Conservation (phyloP, 176 grass and related monocot genomes). For the Oryza nivara region DNA sequence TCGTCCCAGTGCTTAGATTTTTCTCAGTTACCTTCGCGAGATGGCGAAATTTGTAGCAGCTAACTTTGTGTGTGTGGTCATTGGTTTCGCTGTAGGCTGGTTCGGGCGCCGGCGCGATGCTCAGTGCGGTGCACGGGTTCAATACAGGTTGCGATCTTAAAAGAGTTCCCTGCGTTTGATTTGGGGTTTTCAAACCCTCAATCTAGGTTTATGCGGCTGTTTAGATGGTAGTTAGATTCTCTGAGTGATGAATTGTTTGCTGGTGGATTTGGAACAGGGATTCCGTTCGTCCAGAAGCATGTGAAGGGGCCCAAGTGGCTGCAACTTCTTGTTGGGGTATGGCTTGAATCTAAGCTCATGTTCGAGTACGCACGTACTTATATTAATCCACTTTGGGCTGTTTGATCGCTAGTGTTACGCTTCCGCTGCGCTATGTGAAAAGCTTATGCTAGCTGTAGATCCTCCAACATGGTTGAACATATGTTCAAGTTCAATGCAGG, state of each 20-base stretch:
- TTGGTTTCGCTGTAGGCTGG: conserved; percentile 59
- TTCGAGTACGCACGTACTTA: background rate
- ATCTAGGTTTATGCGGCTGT: background rate
- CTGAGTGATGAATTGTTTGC: conserved; percentile 3
- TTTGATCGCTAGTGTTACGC: background rate
- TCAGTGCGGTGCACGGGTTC: conserved; percentile 87
- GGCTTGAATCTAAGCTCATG: background rate
- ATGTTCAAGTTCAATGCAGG: background rate
- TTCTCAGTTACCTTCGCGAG: too few species aligned
- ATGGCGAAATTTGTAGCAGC: background rate
- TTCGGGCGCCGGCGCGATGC: conserved; percentile 74
- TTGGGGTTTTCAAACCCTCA: background rate
- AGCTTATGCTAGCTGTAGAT: conserved; percentile 1
- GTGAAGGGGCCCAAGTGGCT: conserved; percentile 88
- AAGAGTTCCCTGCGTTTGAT: background rate
- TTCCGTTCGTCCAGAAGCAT: conserved; percentile 91
- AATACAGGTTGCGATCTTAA: conserved; percentile 59
- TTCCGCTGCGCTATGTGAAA: background rate
- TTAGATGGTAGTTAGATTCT: background rate
- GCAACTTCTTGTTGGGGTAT: conserved; percentile 81
- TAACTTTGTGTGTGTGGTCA: conserved; percentile 15
- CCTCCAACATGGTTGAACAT: background rate
- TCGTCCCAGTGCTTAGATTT: background rate
- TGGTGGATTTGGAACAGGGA: conserved; percentile 52
- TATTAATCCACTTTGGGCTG: background rate